Conservation (phyloP, 2,329 filamentous ascomycete genomes). For the Penicillium sp. region DNA sequence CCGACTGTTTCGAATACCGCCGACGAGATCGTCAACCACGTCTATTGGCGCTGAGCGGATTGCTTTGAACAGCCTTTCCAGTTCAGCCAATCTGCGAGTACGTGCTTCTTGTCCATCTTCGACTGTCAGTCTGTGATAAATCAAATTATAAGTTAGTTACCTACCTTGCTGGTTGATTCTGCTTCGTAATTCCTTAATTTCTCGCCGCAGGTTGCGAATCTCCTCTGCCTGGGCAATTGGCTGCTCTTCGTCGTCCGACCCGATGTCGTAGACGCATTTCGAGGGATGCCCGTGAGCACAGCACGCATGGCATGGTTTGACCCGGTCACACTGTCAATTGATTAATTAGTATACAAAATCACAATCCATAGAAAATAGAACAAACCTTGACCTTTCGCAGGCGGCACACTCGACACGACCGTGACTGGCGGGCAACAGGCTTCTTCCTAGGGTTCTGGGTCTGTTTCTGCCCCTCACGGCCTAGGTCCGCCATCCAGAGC, state of each 20-base stretch:
- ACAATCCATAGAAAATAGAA: too few relatives aligned
- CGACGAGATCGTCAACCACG: slow-evolving; percentile 29
- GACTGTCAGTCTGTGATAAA: slow-evolving; percentile 15
- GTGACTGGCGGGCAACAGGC: slow-evolving; percentile 29
- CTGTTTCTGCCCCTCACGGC: slow-evolving; percentile 9
- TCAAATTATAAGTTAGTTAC: background rate
- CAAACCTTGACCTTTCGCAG: slow-evolving; percentile 38
- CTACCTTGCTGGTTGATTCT: slow-evolving; percentile 27
- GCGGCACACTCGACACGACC: slow-evolving; percentile 36
- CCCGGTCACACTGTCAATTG: slow-evolving; percentile 39
- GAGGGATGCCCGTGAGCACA: slow-evolving; percentile 38
- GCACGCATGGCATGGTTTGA: slow-evolving; percentile 37
- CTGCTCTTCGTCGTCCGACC: slow-evolving; percentile 28
- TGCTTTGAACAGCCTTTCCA: slow-evolving; percentile 31
- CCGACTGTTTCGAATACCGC: slow-evolving; percentile 22
- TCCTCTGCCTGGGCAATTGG: slow-evolving; percentile 36
- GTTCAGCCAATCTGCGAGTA: slow-evolving; percentile 25
- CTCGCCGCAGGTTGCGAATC: slow-evolving; percentile 31
- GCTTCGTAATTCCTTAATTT: slow-evolving; percentile 29
- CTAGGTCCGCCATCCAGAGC: slow-evolving; percentile 11
- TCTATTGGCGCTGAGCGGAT: slow-evolving; percentile 30
- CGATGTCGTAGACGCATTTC: slow-evolving; percentile 33
- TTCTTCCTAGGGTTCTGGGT: slow-evolving; percentile 17
- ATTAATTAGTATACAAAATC: too few relatives aligned
- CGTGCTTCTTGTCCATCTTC: slow-evolving; percentile 17